Base-by-base conservation (phyloP, 2,329 filamentous ascomycete species). In the Neopestalotiopsis sp. region DNA sequence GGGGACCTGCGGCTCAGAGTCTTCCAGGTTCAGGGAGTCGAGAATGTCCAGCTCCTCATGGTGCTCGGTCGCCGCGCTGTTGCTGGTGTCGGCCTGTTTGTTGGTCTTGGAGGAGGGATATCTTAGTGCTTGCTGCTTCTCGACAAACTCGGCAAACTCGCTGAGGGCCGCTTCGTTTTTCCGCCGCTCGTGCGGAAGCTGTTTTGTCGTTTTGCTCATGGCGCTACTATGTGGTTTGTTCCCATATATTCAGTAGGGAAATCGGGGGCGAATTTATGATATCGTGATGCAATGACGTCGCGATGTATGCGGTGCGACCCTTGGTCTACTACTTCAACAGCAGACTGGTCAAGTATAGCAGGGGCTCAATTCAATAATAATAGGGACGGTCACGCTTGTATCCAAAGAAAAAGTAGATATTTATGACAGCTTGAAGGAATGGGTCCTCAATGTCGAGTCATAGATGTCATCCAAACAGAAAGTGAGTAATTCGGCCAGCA, bases 81-180 rank as follows among this genome's bases (percentile, higher is more conserved):
- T 28, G 64, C 78, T 71, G 45, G 49, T 74, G 49, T 65, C 73
- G 65, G 28, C 68, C 73, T 65, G 14, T 3, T 76, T 67, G 17
- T 74, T 64, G 42, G 77, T 73, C 67, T 78, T 80, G 45, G 83
- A 76, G 58, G 77, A 78, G 1, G 88, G 88, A 74, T 89, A 91
- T 68, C 92, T 91, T 64, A 91, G 82, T 14, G 91, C 90, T 81
- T 98, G 96, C 79, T 98, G 95, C 79, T 94, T 92, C 81, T 98
- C 94, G 73, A 98, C 96, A 77, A 98, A 98, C 77, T 99, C 96
- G 80, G 95, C 94, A 79, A 99, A 99, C 76, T 98, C 96, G 84
- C 93, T 96, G 68, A 99, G 87, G 13, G 95, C 95, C 87, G 93
- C 90, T 83, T 98, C 95, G 74, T 94, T 94, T 83, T 93, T 94